These are phyloP conservation scores for Solanum sejunctum DNA, from an alignment of 257 asterid genomes.

Conservation along the genomic window DNA sequence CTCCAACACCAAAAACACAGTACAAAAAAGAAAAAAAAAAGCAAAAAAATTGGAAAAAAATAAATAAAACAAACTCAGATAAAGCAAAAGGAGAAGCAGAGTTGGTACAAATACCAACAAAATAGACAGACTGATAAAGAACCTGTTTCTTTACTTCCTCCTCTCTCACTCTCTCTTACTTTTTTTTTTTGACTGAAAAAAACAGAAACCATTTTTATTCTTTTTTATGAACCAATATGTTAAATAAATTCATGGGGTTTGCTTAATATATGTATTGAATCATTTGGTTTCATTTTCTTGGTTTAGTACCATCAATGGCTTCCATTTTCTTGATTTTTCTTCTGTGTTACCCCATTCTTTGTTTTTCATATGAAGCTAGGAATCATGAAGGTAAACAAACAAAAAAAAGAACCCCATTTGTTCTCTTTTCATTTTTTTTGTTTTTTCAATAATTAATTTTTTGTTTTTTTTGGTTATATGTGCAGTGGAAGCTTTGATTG, in stretches of 20 bases:
- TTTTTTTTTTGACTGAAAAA: background rate
- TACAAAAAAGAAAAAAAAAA: background rate
- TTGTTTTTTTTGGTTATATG: background rate
- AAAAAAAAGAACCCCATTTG: background rate
- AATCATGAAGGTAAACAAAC: conserved; percentile 67
- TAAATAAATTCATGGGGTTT: background rate
- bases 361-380: conserved; percentile 45
- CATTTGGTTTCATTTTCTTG: background rate
- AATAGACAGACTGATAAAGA: background rate
- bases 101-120: conserved; percentile 1
- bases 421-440: background rate
- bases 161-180: background rate
- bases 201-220: background rate
- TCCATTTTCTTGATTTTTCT: conserved; percentile 10
- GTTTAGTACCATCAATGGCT: background rate
- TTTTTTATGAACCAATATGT: background rate
- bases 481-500: conserved; percentile 69
- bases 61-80: background rate
- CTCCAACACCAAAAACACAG: background rate
- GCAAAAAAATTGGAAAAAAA: background rate
- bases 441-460: background rate
- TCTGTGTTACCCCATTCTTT: conserved; percentile 14
- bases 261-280: background rate
- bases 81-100: background rate
- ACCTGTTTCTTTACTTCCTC: background rate